These are phyloP conservation scores for Rhododendron simsii DNA, from an alignment of 148 eudicot species.

Conservation along the genomic window DNA sequence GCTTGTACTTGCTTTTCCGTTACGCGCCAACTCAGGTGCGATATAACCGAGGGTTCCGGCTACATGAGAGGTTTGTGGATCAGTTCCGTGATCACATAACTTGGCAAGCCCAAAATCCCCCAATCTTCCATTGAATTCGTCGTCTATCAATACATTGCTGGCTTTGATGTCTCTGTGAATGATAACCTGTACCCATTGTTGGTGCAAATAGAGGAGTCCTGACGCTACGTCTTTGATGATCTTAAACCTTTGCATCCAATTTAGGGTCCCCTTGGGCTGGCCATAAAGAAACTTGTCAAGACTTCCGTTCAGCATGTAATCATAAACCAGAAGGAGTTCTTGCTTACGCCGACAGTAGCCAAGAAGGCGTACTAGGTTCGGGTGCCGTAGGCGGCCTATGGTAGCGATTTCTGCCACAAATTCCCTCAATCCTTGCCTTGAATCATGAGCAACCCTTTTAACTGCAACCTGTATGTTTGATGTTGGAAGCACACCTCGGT, in stretches of 20 bases:
- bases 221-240: constrained; percentile 7
- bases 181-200: not conserved
- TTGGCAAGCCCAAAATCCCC: constrained; percentile 12
- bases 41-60: not conserved
- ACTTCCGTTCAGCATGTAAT: not conserved
- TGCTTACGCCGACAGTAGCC: constrained; percentile 6
- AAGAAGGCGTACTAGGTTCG: not conserved
- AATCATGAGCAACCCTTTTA: not conserved
- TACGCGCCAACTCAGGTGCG: not conserved
- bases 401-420: constrained; percentile 12
- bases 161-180: constrained; percentile 9
- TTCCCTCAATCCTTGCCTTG: constrained; percentile 6
- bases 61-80: not conserved
- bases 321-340: constrained; percentile 2
- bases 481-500: not conserved
- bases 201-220: not conserved
- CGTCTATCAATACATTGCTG: not conserved
- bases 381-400: not conserved
- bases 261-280: not conserved
- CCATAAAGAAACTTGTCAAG: not conserved
- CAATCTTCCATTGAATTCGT: not conserved
- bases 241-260: constrained; percentile 2
- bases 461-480: not conserved
- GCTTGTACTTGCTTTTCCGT: constrained; percentile 1
- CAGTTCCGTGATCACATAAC: not conserved